Base-by-base conservation (phyloP, 2,329 filamentous ascomycete species). In the Aspergillus sp. region DNA sequence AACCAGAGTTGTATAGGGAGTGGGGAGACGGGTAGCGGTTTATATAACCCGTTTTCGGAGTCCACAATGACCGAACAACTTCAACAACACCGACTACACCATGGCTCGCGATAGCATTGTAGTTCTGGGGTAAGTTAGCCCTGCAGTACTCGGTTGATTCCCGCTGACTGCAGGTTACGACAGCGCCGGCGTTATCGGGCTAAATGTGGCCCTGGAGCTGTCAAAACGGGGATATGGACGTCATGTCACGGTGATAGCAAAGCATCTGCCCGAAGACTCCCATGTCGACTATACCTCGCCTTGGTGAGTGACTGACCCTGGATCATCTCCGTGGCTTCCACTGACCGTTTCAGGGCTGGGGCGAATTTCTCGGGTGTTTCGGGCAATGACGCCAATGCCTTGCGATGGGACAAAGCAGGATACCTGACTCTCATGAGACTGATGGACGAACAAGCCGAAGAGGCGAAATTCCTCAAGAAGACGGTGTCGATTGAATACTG, bases 341-440 rank as follows among this genome's bases (percentile, higher is more conserved):
- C 6, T 39, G 14, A 31, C 52, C 1, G 21, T 25, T n/a, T 11
- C 17, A 64, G 76, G 74, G 77, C 77, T 9, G 77, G 77, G 3
- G 77, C 74, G 57, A 79, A 79, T 61, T 79, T 79, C 61, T 79
- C 77, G 0, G 76, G 74, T 40, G 76, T 79, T 45, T 78, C 77
- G 0, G 76, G 76, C 21, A 72, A 62, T 14, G 76, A 79, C 50
- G 59, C 65, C 17, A 79, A 79, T 48, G 77, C 76, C 0, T 58
- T 79, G 43, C 72, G 70, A 27, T 79, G 77, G 77, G 78, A 80
- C 52, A 69, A 66, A 1, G 53, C 70, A 2, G 76, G 77, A 0
- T 80, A 79, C 44, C 25, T 43, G 33, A n/a, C 43, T 7, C 21
- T 59, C 27, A 63, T 67, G 14, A 67, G 77, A 48, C 66, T 80